These are phyloP conservation scores for Bacidia gigantensis DNA, from an alignment of 495 filamentous ascomycete genomes.

Conservation along the genomic window DNA sequence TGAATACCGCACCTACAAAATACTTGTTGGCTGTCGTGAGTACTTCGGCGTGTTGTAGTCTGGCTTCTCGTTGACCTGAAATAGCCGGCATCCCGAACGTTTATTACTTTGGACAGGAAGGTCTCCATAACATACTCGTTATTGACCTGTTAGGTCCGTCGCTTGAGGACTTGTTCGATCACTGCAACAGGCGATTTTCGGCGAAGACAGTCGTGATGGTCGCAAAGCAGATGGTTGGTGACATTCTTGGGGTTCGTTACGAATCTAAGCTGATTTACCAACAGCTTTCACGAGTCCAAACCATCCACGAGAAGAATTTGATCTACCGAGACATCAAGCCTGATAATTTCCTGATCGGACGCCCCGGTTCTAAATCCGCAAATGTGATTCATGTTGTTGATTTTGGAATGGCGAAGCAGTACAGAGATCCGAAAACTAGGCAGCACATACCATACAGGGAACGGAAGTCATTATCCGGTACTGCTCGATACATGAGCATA, in stretches of 20 bases:
- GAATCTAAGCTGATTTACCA: constrained; percentile 12
- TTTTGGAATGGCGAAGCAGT: constrained; percentile 99
- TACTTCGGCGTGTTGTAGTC: constrained; percentile 21
- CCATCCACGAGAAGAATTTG: constrained; percentile 98
- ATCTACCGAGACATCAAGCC: constrained; percentile 99
- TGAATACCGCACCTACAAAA: constrained; percentile 99
- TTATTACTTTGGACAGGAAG: constrained; percentile 99
- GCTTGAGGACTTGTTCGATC: constrained; percentile 95
- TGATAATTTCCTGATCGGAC: constrained; percentile 97
- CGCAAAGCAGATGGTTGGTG: constrained; percentile 93
- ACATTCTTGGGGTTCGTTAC: constrained; percentile 4
- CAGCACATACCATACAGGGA: constrained; percentile 98
- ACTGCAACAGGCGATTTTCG: constrained; percentile 88
- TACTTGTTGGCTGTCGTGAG: constrained; percentile 96
- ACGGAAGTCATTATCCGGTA: constrained; percentile 92
- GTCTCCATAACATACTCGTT: constrained; percentile 96
- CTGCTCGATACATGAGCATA: constrained; percentile 98
- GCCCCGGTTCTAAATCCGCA: constrained; percentile 80
- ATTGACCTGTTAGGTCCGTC: constrained; percentile 95
- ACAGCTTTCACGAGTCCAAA: constrained; percentile 92
- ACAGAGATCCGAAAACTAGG: constrained; percentile 96
- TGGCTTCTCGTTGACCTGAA: constrained; percentile 1
- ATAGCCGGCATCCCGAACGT: constrained; percentile 97
- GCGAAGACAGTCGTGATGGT: constrained; percentile 99
- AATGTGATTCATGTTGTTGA: constrained; percentile 99